Evolutionary conservation across 108 stramenopile genomes (phyloP).

Genomic region (Pelagomonas calceolata): DNA sequence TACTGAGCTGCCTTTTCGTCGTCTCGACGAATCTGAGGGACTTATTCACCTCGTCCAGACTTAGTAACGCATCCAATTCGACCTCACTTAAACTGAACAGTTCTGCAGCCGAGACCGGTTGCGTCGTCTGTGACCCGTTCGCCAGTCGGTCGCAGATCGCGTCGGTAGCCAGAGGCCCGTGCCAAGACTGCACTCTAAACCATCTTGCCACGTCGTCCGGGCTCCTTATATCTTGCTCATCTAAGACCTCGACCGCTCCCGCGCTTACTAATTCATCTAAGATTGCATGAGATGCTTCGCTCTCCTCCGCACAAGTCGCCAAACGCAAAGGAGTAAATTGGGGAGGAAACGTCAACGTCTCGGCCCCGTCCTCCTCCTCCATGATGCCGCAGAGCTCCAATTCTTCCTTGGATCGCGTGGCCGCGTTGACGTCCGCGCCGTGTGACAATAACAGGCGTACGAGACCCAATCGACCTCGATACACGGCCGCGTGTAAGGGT

Average conservation of each 20-base stretch:
- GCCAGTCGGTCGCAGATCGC: neutral
- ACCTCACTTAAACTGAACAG: neutral
- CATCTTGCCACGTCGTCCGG: neutral
- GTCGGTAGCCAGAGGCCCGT: neutral
- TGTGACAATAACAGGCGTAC: neutral
- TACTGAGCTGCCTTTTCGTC: neutral
- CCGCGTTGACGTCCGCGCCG: neutral
- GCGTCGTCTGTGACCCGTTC: too few relatives aligned
- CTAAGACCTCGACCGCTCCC: neutral
- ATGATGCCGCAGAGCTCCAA: neutral
- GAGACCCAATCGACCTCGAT: neutral
- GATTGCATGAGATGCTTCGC: neutral
- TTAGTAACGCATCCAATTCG: neutral
- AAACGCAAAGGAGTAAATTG: neutral
- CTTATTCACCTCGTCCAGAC: too few relatives aligned
- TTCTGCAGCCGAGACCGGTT: too few relatives aligned
- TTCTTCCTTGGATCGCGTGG: neutral
- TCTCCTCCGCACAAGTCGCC: neutral
- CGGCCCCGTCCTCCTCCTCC: too few relatives aligned
- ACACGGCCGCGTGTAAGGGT: neutral
- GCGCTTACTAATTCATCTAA: neutral
- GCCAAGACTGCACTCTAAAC: neutral
- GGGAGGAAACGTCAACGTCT: neutral
- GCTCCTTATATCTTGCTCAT: neutral
- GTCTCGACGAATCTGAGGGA: too few relatives aligned